phyloP scores from a whole-genome alignment of 352 stramenopile species.

The Globisporangium camurandrum region DNA sequence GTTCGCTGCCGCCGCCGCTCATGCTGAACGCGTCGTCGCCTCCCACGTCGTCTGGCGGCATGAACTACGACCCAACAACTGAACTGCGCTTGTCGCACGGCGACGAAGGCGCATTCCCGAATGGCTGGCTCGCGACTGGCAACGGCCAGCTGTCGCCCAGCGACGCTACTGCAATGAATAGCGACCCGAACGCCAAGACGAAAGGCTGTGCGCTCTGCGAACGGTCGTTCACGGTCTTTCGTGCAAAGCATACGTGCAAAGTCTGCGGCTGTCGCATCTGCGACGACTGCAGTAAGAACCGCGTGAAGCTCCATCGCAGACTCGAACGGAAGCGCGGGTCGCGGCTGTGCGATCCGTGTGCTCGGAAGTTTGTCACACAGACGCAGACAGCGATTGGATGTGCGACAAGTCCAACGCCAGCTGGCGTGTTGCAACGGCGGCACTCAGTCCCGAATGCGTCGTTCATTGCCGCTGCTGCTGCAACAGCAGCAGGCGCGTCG shows the following conservation, averaged over 20 bases:
- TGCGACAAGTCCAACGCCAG: slow-evolving; percentile 22
- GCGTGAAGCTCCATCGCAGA: slow-evolving; percentile 60
- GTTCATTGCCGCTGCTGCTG: background rate
- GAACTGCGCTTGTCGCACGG: background rate
- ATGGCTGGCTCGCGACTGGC: no score
- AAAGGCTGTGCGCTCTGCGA: slow-evolving; percentile 58
- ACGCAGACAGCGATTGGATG: no score
- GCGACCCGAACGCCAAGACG: background rate
- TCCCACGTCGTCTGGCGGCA: background rate
- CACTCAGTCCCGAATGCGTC: slow-evolving; percentile 13
- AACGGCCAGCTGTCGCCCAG: slow-evolving; percentile 9
- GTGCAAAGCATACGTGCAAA: slow-evolving; percentile 77
- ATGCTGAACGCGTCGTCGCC: slow-evolving; percentile 26
- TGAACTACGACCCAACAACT: background rate
- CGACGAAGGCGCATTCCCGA: slow-evolving; percentile 1
- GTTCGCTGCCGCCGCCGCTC: slow-evolving; percentile 16
- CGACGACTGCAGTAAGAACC: slow-evolving; percentile 80
- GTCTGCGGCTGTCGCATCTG: slow-evolving; percentile 64
- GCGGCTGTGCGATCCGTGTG: slow-evolving; percentile 63
- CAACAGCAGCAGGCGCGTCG: background rate
- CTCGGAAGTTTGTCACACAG: slow-evolving; percentile 56
- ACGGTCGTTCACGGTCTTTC: slow-evolving; percentile 70
- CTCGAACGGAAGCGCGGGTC: slow-evolving; percentile 67
- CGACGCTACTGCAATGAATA: slow-evolving; percentile 1
- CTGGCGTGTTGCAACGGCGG: slow-evolving; percentile 9